Conservation (phyloP, 257 asterid species). For the Solanum commersonii region DNA sequence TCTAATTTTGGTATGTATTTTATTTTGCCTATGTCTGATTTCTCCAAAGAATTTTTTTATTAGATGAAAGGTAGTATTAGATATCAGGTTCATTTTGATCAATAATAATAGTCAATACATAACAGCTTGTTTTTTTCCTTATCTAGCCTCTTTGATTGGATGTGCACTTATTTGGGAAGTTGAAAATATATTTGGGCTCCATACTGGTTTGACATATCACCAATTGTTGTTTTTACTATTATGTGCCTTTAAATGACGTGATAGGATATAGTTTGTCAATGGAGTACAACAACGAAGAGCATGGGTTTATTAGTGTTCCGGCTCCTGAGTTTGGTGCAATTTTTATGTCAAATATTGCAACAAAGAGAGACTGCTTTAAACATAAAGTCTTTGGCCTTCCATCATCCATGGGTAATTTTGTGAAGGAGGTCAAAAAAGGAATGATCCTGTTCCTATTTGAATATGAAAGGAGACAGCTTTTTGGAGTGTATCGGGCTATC, state of each 20-base stretch:
- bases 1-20: neutral
- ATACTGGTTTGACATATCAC: neutral
- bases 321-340: slow-evolving; percentile 80
- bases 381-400: slow-evolving; percentile 55
- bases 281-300: slow-evolving; percentile 33
- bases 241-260: neutral
- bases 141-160: neutral
- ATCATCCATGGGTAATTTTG: slow-evolving; percentile 37
- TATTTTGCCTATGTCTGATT: neutral
- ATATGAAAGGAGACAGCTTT: slow-evolving; percentile 48
- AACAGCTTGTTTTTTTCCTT: neutral
- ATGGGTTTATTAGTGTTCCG: slow-evolving; percentile 30
- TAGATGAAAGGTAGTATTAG: neutral
- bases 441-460: slow-evolving; percentile 81
- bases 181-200: neutral
- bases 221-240: neutral
- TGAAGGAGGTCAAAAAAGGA: slow-evolving; percentile 53
- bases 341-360: slow-evolving; percentile 49
- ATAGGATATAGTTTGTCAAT: slow-evolving; percentile 18
- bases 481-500: slow-evolving; percentile 73
- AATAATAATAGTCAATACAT: neutral
- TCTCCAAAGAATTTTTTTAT: neutral
- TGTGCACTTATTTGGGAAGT: neutral
- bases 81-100: neutral
- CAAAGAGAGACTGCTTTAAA: slow-evolving; percentile 50